A percentile compares a stretch with the other conserved stretches of the same genome.
Evolutionary conservation across 202 grass and related monocot species (phyloP).

Genomic region (Panicum virgatum): DNA sequence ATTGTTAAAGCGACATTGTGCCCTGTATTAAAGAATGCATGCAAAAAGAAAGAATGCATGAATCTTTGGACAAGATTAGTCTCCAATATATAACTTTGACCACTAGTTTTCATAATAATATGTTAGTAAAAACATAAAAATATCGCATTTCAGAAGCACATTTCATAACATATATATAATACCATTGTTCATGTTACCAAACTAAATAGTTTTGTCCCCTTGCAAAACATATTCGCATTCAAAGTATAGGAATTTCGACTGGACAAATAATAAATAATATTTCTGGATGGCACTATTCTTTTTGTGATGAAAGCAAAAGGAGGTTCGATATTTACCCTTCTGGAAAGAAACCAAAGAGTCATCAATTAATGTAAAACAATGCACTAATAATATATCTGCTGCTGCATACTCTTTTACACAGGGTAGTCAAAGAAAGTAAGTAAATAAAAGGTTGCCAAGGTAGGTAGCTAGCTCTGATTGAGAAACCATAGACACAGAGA

Average conservation of each 20-base stretch:
- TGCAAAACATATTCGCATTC: not conserved
- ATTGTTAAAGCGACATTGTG: not conserved
- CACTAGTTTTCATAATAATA: not conserved
- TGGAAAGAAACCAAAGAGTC: slow-evolving; percentile 8
- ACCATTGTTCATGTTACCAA: not conserved
- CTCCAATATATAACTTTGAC: not conserved
- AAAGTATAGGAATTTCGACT: not conserved
- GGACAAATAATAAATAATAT: not conserved
- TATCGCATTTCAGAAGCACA: not conserved
- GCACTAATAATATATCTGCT: not conserved
- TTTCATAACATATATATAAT: slow-evolving; percentile 1
- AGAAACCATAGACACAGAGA: not conserved
- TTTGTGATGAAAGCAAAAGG: not conserved
- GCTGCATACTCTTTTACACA: not conserved
- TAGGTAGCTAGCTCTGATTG: not conserved
- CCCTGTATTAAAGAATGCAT: not conserved
- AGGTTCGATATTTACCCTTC: not conserved
- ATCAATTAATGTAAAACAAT: not conserved
- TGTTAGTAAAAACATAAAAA: not conserved
- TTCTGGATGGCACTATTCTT: not conserved
- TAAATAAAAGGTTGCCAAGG: not conserved
- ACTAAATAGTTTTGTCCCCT: not conserved
- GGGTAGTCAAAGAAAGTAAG: not conserved
- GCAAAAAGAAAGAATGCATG: no score
- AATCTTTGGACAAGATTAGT: not conserved